Base-by-base conservation (phyloP, 345 rosid species). In the Litchi chinensis region DNA sequence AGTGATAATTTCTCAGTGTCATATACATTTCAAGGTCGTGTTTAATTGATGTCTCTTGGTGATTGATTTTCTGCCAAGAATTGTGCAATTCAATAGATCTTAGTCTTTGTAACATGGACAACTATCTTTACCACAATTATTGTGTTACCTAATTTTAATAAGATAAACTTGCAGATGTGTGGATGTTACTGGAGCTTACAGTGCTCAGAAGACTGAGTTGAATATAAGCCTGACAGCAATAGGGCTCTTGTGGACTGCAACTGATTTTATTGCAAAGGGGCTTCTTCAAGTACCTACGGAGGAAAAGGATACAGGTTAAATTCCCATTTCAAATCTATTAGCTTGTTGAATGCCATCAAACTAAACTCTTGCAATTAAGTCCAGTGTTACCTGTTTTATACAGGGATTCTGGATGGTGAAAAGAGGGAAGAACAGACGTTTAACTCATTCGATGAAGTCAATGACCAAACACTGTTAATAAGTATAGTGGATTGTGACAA, bases 141-240 rank as follows among this genome's bases (percentile, higher is more conserved):
- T 60, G 64, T 19, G 26, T 60, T 6, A 60, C 26, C 28, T 60
- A 60, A 60, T 21, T 10, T 26, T 87, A 48, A 67, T 52, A 54
- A 65, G 87, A 77, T 73, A 59, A 66, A 76, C 71, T 76, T 88
- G 81, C 93, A 95, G 99, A 85, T 94, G 98, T 86, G 88, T 94
- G 56, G 98, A 96, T 83, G 99, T 96, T 69, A 93, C 95, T 82
- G 98, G 99, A 86, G 99, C 98, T 50, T 96, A 96, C 80, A 89
- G 98, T 89, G 88, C 91, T 80, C 99, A 96, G 82, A 91, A 90
- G 86, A 87, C 95, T 40, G 98, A 94, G 86, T 82, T 94, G 81
- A 96, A 96, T 82, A 93, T 96, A 82, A 96, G 98, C 85, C 84
- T 96, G 87, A 94, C 99, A 75, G 95, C 99, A 68, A 87, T 96